These are phyloP conservation scores for Acanthamoeba quina DNA, from an alignment of 208 protist genomes.

Conservation along the genomic window DNA sequence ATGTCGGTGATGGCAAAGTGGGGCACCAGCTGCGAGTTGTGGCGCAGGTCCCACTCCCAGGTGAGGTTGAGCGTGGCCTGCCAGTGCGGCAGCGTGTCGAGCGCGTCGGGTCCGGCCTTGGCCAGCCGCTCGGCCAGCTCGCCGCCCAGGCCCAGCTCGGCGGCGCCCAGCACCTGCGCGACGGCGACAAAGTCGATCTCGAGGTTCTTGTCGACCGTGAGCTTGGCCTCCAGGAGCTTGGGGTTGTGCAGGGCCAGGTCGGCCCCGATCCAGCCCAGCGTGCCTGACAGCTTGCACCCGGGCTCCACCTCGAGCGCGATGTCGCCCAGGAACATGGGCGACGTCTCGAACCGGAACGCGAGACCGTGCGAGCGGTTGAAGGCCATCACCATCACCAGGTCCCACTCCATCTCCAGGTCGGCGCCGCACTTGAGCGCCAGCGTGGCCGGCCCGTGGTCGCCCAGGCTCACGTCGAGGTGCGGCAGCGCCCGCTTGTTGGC, in stretches of 20 bases:
- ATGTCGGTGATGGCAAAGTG: constrained; percentile 51
- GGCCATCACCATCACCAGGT: background rate
- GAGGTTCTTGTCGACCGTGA: constrained; percentile 19
- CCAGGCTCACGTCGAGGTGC: constrained; percentile 8
- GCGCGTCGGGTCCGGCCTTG: constrained; percentile 49
- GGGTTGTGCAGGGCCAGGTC: constrained; percentile 18
- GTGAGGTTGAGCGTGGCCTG: constrained; percentile 57
- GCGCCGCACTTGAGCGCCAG: constrained; percentile 42
- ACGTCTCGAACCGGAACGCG: background rate
- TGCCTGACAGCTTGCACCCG: constrained; percentile 43
- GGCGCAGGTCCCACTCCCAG: constrained; percentile 21
- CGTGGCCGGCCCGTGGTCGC: constrained; percentile 27
- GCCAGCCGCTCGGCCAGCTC: constrained; percentile 60
- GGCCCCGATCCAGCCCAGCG: constrained; percentile 34
- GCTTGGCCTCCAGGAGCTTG: constrained; percentile 34
- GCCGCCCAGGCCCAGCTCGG: constrained; percentile 33
- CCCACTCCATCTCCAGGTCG: constrained; percentile 12
- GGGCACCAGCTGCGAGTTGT: background rate
- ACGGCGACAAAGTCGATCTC: background rate
- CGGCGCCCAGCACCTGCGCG: background rate
- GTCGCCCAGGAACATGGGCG: constrained; percentile 20
- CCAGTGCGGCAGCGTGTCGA: constrained; percentile 56
- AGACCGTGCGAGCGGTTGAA: constrained; percentile 64
- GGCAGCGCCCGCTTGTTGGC: background rate
- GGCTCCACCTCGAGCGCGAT: background rate